These are phyloP conservation scores for Fagopyrum homotropicum DNA, from an alignment of 148 eudicot genomes.

Conservation along the genomic window DNA sequence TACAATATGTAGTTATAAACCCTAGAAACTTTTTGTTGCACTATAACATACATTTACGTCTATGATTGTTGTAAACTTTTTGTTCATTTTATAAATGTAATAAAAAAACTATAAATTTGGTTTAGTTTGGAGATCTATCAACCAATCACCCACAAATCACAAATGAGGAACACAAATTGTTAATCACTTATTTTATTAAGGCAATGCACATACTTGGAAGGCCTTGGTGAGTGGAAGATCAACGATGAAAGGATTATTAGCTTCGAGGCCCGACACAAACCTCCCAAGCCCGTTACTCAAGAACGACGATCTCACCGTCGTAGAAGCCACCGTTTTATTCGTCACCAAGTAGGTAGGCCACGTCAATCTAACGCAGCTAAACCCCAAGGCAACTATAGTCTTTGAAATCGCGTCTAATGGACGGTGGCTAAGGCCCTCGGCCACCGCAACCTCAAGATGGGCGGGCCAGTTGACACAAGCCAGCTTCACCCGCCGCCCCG, in stretches of 20 bases:
- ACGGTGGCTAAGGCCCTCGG: conserved; percentile 13
- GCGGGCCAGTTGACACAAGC: conserved; percentile 14
- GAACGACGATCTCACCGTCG: conserved; percentile 57
- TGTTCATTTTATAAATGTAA: too few relatives aligned
- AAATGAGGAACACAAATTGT: too few relatives aligned
- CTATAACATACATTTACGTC: too few relatives aligned
- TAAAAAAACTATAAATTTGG: too few relatives aligned
- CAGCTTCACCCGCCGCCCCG: conserved; percentile 6
- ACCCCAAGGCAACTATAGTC: conserved; percentile 48
- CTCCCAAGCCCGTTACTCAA: conserved; percentile 33
- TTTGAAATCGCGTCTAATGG: conserved; percentile 48
- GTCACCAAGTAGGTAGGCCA: conserved; percentile 75
- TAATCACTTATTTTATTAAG: not conserved
- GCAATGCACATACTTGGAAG: conserved; percentile 46
- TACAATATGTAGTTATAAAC: too few relatives aligned
- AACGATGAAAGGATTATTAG: conserved; percentile 59
- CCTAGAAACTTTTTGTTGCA: too few relatives aligned
- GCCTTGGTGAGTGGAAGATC: conserved; percentile 57
- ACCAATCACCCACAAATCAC: too few relatives aligned
- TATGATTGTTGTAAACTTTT: too few relatives aligned
- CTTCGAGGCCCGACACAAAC: conserved; percentile 46
- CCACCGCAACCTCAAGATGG: conserved; percentile 9
- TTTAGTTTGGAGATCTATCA: too few relatives aligned
- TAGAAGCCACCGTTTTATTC: conserved; percentile 39
- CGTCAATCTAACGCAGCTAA: conserved; percentile 86